Evolutionary conservation across 148 eudicot species (phyloP), one percentile per base, ranked within the genome.

Genomic region (Beta vulgaris): DNA sequence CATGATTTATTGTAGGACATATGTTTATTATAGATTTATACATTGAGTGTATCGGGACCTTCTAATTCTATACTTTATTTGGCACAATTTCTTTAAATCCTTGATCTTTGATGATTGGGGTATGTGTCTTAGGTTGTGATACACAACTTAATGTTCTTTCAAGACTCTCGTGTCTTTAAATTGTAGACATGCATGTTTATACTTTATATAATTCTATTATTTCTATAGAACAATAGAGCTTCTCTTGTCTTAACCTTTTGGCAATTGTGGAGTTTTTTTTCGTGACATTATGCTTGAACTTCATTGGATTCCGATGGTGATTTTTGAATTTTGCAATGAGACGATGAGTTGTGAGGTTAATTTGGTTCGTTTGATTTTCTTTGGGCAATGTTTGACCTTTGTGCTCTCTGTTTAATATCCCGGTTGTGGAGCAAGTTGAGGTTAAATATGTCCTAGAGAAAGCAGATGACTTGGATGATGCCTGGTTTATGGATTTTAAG

Each of bases 371-470:
- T 35, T n/a, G 26, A 40, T 0, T n/a, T n/a, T 37, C 42, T 37
- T 11, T 49, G 70, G 12, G 6, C n/a, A 36, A 23, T 36, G 29
- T 49, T 49, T 43, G 32, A 64, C 29, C 34, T 1, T 49, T 19
- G 8, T 39, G 10, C 64, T 6, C 18, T 23, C 28, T 16, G 5
- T n/a, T 46, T 2, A 34, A n/a, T 29, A 70, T 72, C 40, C 79
- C 91, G 98, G 85, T 57, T 64, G 40, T 84, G 67, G 91, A 80
- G 77, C 84, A 79, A 28, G 89, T 91, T 71, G 97, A 90, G 84
- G 76, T 91, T 21, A 93, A 84, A 78, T 96, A 88, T 84, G 86
- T 89, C 28, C 91, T 94, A 39, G 98, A 89, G 64, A 86, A 82
- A 73, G 84, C 87, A n/a, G n/a, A n/a, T 2, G 96, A 90, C 19